phyloP scores from a whole-genome alignment of 1,284 basidiomycete genomes.

The Naganishia albida region DNA sequence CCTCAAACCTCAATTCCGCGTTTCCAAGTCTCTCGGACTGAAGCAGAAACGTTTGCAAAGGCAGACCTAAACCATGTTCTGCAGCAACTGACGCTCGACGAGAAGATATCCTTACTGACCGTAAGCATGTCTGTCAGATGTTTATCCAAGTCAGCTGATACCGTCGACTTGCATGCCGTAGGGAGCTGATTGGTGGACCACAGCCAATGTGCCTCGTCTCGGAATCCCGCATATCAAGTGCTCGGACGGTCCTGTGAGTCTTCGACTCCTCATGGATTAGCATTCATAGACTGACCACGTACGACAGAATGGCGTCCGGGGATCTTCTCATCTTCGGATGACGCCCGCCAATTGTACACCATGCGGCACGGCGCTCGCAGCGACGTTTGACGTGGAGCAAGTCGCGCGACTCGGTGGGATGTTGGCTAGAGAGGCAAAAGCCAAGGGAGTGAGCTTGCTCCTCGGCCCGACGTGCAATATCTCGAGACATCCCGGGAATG shows the following conservation, averaged over 20 bases:
- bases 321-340: constrained; percentile 59
- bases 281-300: too few species aligned
- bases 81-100: constrained; percentile 12
- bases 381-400: constrained; percentile 56
- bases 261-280: too few species aligned
- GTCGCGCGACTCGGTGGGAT: constrained; percentile 62
- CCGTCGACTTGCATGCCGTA: constrained; percentile 38
- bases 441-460: constrained; percentile 65
- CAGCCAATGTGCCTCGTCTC: constrained; percentile 61
- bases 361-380: constrained; percentile 38
- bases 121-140: neutral
- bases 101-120: constrained; percentile 18
- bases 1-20: neutral
- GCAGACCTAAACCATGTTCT: constrained; percentile 8
- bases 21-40: neutral
- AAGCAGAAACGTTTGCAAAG: constrained; percentile 7
- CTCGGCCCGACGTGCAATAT: constrained; percentile 80
- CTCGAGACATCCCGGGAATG: constrained; percentile 72
- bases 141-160: constrained; percentile 33
- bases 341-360: constrained; percentile 38
- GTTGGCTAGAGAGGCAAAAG: constrained; percentile 70
- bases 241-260: constrained; percentile 36
- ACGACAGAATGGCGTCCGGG: constrained; percentile 63
- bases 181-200: constrained; percentile 64
- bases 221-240: constrained; percentile 59